phyloP scores from a whole-genome alignment of 352 stramenopile genomes.

The Phytophthora multivora region DNA sequence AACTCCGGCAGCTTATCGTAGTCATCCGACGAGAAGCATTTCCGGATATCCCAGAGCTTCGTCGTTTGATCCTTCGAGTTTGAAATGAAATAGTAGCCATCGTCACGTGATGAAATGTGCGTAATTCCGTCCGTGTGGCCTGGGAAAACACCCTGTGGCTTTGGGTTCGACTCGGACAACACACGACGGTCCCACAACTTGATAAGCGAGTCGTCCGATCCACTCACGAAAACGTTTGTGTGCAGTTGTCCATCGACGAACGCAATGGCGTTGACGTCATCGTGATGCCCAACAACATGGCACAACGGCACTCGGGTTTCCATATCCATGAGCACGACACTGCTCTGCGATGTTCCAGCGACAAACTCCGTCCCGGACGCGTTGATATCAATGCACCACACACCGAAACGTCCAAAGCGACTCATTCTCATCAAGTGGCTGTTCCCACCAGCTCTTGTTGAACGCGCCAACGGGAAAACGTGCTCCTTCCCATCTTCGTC shows the following conservation, averaged over 20 bases:
- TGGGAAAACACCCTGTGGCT: slow-evolving; percentile 78
- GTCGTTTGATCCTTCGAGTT: slow-evolving; percentile 86
- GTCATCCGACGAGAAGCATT: slow-evolving; percentile 63
- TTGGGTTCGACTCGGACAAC: slow-evolving; percentile 72
- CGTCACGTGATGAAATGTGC: slow-evolving; percentile 80
- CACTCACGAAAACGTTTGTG: slow-evolving; percentile 87
- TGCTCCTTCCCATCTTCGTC: slow-evolving; percentile 54
- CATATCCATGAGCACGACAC: slow-evolving; percentile 85
- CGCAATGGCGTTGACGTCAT: slow-evolving; percentile 86
- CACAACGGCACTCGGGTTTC: slow-evolving; percentile 66
- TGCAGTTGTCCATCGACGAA: slow-evolving; percentile 83
- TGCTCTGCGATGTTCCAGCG: slow-evolving; percentile 73
- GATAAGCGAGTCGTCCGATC: slow-evolving; percentile 83
- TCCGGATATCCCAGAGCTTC: slow-evolving; percentile 87
- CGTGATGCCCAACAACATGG: slow-evolving; percentile 70
- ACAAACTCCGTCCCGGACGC: slow-evolving; percentile 81
- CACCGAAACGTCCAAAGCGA: slow-evolving; percentile 61
- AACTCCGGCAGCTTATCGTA: slow-evolving; percentile 50
- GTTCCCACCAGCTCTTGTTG: slow-evolving; percentile 27
- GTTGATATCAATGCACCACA: slow-evolving; percentile 85
- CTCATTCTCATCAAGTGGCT: slow-evolving; percentile 19
- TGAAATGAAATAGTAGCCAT: slow-evolving; percentile 90
- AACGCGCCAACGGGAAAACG: slow-evolving; percentile 47
- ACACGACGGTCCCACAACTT: slow-evolving; percentile 88
- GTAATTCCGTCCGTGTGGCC: slow-evolving; percentile 86